Percentiles rank a stretch among this genome's conserved stretches.
Conservation (phyloP, 805 yeast genomes). For the Candida jianshihensis region DNA sequence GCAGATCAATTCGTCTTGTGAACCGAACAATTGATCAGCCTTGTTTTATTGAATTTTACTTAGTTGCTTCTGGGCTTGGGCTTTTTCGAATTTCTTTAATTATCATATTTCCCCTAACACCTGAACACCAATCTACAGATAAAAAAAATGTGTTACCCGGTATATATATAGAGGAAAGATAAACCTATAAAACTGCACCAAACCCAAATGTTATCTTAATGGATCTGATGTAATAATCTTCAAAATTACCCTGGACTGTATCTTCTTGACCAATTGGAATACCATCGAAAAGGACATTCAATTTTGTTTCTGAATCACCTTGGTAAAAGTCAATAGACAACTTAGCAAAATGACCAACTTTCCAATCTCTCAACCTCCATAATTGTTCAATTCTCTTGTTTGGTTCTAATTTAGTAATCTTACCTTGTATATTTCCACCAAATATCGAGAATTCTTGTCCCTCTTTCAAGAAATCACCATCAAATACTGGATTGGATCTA, state of each 20-base stretch:
- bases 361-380: constrained; percentile 93
- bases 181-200: constrained; percentile 83
- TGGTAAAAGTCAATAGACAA: constrained; percentile 62
- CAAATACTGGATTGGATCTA: constrained; percentile 56
- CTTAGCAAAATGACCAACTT: constrained; percentile 69
- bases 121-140: no score
- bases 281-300: constrained; percentile 75
- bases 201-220: constrained; percentile 91
- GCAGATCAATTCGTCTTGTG: no score
- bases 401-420: constrained; percentile 50
- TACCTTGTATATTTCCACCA: constrained; percentile 82
- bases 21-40: no score
- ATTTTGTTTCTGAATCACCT: constrained; percentile 77
- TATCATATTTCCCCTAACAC: no score
- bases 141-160: no score
- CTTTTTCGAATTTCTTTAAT: no score
- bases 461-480: constrained; percentile 36
- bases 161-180: no score
- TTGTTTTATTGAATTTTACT: no score
- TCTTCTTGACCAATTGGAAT: constrained; percentile 96
- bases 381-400: constrained; percentile 57
- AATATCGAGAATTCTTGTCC: constrained; percentile 66
- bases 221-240: constrained; percentile 81
- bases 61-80: no score
- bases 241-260: constrained; percentile 74